phyloP scores from a whole-genome alignment of 306 rosid species.

The Citrullus mucosospermus region DNA sequence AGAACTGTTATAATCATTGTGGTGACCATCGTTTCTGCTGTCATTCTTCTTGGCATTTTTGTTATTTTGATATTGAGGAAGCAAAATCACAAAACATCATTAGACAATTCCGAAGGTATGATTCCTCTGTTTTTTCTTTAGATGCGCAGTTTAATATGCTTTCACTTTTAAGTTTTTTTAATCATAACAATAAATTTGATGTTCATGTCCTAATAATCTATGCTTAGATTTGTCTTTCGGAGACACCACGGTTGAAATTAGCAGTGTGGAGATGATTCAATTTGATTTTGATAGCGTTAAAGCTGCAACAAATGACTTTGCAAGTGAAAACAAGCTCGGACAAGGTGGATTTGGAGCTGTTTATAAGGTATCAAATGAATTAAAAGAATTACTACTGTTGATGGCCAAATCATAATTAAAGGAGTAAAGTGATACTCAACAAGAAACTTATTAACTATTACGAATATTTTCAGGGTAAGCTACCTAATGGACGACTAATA shows the following conservation, averaged over 20 bases:
- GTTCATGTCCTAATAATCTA: background rate
- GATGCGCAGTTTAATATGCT: background rate
- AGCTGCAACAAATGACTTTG: background rate
- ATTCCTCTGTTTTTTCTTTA: background rate
- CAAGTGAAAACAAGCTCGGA: background rate
- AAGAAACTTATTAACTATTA: background rate
- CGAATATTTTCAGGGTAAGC: background rate
- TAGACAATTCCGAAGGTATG: background rate
- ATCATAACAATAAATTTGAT: too few relatives aligned
- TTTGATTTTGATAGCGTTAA: background rate
- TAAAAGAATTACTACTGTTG: too few relatives aligned
- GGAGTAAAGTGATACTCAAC: background rate
- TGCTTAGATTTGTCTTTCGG: background rate
- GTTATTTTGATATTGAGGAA: background rate
- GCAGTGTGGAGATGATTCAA: background rate
- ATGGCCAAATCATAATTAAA: too few relatives aligned
- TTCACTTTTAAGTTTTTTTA: background rate
- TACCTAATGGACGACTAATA: background rate
- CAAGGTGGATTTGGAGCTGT: conserved; percentile 1
- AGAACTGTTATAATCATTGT: background rate
- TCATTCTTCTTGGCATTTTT: background rate
- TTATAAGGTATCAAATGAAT: background rate
- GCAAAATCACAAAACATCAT: background rate
- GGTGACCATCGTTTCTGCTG: background rate
- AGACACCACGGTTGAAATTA: background rate